Evolutionary conservation across 2,329 filamentous ascomycete genomes (phyloP).

Genomic region (Ascochyta viciae-villosae): DNA sequence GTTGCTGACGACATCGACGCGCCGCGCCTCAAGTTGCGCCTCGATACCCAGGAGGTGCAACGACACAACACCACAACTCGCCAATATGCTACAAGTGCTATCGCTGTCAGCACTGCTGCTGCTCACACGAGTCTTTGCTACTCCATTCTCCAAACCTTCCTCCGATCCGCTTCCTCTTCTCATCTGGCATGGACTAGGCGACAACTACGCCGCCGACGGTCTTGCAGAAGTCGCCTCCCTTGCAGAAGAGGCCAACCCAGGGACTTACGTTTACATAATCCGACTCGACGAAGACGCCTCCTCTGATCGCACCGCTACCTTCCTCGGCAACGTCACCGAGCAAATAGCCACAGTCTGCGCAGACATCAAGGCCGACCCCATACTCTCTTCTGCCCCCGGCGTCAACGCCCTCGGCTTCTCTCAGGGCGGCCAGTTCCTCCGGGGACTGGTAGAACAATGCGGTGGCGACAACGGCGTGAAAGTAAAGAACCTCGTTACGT

Average conservation of each 20-base stretch:
- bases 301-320: constrained; percentile 81
- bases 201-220: constrained; percentile 78
- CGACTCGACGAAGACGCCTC: constrained; percentile 70
- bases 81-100: constrained; percentile 31
- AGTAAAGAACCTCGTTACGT: constrained; percentile 82
- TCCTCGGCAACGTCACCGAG: constrained; percentile 85
- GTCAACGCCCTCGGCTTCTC: constrained; percentile 94
- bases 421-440: constrained; percentile 95
- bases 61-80: constrained; percentile 9
- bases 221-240: constrained; percentile 75
- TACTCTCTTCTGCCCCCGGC: constrained; percentile 80
- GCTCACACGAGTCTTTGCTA: constrained; percentile 1
- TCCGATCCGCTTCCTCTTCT: constrained; percentile 74
- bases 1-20: constrained; percentile 31
- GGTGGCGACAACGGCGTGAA: constrained; percentile 63
- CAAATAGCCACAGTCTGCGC: constrained; percentile 80
- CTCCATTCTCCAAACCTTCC: constrained; percentile 20
- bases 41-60: constrained; percentile 6
- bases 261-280: constrained; percentile 84
- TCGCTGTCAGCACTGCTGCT: constrained; percentile 30
- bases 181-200: constrained; percentile 90
- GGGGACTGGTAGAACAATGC: constrained; percentile 87
- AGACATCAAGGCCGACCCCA: constrained; percentile 76
- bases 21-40: constrained; percentile 15
- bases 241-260: constrained; percentile 75